These are phyloP conservation scores for Tephrocybe rancida DNA, from an alignment of 768 basidiomycete species.

Conservation along the genomic window DNA sequence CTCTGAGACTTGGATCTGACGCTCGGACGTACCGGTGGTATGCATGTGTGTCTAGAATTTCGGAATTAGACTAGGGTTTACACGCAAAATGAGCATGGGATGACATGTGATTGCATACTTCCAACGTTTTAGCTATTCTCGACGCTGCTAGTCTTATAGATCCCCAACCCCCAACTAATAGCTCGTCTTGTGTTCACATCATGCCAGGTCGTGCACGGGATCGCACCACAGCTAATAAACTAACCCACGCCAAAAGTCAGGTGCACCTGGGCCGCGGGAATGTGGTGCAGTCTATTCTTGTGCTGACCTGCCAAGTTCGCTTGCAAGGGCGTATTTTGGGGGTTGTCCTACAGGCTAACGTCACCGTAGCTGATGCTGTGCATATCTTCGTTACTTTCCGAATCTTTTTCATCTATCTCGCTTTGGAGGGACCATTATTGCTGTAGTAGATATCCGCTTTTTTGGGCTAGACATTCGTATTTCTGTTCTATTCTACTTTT, in stretches of 20 bases:
- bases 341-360: background rate
- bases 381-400: no score
- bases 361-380: no score
- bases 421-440: slow-evolving; percentile 7
- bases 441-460: slow-evolving; percentile 2
- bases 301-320: background rate
- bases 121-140: no score
- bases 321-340: background rate
- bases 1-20: background rate
- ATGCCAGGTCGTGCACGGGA: background rate
- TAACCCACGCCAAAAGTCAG: background rate
- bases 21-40: background rate
- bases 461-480: background rate
- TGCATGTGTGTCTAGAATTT: background rate
- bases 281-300: background rate
- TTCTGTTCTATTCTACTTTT: background rate
- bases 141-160: background rate
- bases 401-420: background rate
- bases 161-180: background rate
- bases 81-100: background rate
- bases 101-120: background rate
- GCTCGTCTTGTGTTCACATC: background rate
- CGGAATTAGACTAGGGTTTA: background rate
- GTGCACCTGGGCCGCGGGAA: background rate
- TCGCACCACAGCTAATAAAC: background rate